phyloP scores from a whole-genome alignment of 2,329 filamentous ascomycete genomes.

The Clathrospora elynae region DNA sequence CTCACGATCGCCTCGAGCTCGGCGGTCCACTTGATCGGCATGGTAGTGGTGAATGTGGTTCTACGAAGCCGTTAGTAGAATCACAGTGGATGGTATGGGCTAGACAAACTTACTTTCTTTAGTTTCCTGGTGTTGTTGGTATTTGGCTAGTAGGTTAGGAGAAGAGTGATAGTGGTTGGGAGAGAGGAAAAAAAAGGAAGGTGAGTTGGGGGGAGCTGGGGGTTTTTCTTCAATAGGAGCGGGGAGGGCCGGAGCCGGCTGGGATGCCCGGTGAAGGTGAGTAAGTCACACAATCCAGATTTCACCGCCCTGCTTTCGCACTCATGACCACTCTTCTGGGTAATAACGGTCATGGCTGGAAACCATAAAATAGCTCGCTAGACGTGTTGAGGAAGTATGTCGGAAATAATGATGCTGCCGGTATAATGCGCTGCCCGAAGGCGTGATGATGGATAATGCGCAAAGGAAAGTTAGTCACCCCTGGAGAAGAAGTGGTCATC shows the following conservation, averaged over 20 bases:
- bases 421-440: too few species aligned
- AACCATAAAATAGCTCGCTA: too few species aligned
- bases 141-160: background rate
- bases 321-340: background rate
- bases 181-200: conserved; percentile 1
- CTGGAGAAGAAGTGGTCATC: too few species aligned
- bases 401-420: too few species aligned
- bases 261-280: conserved; percentile 28
- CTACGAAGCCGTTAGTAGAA: background rate
- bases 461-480: too few species aligned
- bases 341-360: background rate
- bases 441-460: too few species aligned
- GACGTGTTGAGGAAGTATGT: too few species aligned
- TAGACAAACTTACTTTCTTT: background rate
- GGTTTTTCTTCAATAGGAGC: background rate
- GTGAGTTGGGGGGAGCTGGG: background rate
- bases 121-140: too few species aligned
- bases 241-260: background rate
- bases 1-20: conserved; percentile 30
- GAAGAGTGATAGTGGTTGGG: background rate
- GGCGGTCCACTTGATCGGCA: conserved; percentile 27
- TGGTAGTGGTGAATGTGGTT: conserved; percentile 9
- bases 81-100: background rate
- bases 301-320: background rate
- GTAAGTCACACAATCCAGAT: background rate